These are phyloP conservation scores for Globisporangium barbulae DNA, from an alignment of 352 stramenopile genomes.

Conservation along the genomic window DNA sequence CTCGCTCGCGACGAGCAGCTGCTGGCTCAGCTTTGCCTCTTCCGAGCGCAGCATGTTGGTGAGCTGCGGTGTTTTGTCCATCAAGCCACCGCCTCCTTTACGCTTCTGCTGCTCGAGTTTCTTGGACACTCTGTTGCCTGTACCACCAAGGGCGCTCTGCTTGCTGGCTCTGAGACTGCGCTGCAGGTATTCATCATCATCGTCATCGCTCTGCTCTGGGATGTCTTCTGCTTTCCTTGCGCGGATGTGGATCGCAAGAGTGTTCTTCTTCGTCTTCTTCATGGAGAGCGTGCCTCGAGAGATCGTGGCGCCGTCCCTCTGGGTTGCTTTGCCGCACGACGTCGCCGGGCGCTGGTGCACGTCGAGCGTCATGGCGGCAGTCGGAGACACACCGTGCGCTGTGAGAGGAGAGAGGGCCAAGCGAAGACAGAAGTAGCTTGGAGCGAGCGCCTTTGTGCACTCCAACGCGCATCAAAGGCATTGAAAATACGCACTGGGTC, in stretches of 20 bases:
- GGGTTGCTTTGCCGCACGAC: conserved; percentile 7
- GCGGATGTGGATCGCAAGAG: not conserved
- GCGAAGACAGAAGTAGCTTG: not conserved
- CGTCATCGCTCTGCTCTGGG: conserved; percentile 11
- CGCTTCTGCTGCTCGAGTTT: not conserved
- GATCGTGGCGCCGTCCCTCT: not conserved
- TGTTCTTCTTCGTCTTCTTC: conserved; percentile 3
- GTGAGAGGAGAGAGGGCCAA: not conserved
- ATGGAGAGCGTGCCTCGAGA: not conserved
- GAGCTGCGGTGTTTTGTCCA: conserved; percentile 26
- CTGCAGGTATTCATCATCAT: not conserved
- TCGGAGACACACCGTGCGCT: not conserved
- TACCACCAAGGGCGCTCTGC: not conserved
- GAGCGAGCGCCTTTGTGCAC: too few relatives aligned
- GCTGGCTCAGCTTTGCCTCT: conserved; percentile 43
- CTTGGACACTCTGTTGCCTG: not conserved
- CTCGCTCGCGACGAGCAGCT: conserved; percentile 66
- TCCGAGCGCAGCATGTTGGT: conserved; percentile 39
- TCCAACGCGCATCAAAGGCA: too few relatives aligned
- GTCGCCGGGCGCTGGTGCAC: conserved; percentile 18
- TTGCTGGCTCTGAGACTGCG: not conserved
- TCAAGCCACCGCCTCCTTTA: not conserved
- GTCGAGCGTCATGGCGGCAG: conserved; percentile 26
- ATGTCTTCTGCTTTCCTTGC: conserved; percentile 2
- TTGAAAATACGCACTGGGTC: too few relatives aligned